Evolutionary conservation across 1,139 yeast species (phyloP), one percentile per base, ranked within the genome.

Genomic region (Geotrichum fermentans): DNA sequence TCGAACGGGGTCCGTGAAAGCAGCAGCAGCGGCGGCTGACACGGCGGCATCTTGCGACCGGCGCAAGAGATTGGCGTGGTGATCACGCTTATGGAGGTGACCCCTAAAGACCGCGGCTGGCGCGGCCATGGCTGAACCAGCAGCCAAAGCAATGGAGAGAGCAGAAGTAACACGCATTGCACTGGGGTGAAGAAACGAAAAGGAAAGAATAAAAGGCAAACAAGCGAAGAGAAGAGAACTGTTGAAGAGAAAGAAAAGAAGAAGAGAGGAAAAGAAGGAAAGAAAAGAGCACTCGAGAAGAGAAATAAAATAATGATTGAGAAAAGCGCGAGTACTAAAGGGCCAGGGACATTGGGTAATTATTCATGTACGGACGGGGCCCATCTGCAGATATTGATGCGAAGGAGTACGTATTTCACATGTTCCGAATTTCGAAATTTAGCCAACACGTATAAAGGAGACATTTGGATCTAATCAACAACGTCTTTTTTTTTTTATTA

Each of bases 121-220:
- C 16, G 43, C 43, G 32, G 56, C 55, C 48, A 43, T 14, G 41
- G 32, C 30, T 32, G 39, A 47, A 42, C 50, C 52, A 34, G 52
- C 50, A 36, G 45, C 51, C 29, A 42, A 30, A 18, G 44, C 45
- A 18, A 49, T 33, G 33, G 34, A 39, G 38, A 37, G 43, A 37
- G 30, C 10, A 34, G 42, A 36, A 14, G 36, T 22, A 16, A 35
- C 22, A 17, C 38, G 45, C 45, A 42, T 42, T 24, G 40, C 33
- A 24, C n/a, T 13, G 40, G 21, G 29, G 5, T 14, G 5, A 13
- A n/a, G 22, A 34, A 18, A 17, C 13, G 18, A 29, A n/a, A 24
- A 37, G 28, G 34, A 22, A 34, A 11, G 8, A 35, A 26, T 34
- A 2, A 18, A 24, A 24, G 13, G 17, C 16, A 26, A 42, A 21